Base-by-base conservation (phyloP, 257 asterid genomes). In the Przewalskia tangutica region DNA sequence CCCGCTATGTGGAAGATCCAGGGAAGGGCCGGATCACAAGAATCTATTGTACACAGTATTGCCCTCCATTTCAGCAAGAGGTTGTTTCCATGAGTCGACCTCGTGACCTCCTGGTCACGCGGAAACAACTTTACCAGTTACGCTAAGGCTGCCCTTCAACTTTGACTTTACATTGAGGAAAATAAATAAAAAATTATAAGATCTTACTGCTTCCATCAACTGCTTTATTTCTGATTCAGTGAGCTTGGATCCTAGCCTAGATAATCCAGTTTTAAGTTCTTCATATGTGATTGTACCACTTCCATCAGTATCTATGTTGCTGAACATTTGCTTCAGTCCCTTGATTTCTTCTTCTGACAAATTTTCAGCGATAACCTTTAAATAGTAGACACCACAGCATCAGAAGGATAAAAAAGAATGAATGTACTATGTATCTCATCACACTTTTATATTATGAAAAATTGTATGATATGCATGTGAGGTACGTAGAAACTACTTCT, bases 161-260 rank as follows among this genome's bases (percentile, higher is more conserved):
- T 27, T 27, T 27, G 32, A 27, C 1, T 27, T 20, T 6, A 32
- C 23, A 18, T 36, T 13, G 60, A 12, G 20, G 36, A 53, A 38
- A 70, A 9, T 4, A 27, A 8, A 23, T 14, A 75, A 62, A 42
- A 36, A 20, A 27, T 55, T 50, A 23, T 20, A 73, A 63, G 6
- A 44, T 73, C 93, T 89, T 91, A 95, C 99, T 56, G 98, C 99
- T 6, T 94, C 99, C 98, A 95, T 90, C 2, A 95, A 90, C 77
- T 94, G 95, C 63, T 86, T 85, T 68, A 91, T 88, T 84, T 95
- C 97, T 14, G 84, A 6, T 86, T 91, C 97, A n/a, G 68, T 82
- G 77, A 95, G 97, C 86, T 62, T 91, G 55, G 99, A 94, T 58
- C 99, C 99, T 1, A 95, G 91, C 89, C 92, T 92, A 58, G 97